These are phyloP conservation scores for Nemania diffusa DNA, from an alignment of 2,329 filamentous ascomycete genomes.

Conservation along the genomic window DNA sequence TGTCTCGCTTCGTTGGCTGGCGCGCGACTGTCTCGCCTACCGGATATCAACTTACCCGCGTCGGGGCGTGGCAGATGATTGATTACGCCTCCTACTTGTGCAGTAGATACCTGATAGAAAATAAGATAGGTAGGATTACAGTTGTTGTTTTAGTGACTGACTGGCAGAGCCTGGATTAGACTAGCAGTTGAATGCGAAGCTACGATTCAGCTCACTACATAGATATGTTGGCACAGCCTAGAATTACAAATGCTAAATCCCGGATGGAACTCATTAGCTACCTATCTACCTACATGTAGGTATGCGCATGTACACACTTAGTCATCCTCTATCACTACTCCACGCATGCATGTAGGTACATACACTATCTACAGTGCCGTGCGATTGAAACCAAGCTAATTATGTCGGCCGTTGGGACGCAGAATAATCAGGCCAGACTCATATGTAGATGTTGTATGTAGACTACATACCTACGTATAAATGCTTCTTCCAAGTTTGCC, in stretches of 20 bases:
- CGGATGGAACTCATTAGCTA: constrained; percentile 9
- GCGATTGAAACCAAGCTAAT: constrained; percentile 1
- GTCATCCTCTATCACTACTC: background rate
- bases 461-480: background rate
- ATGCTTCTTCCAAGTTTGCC: background rate
- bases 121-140: background rate
- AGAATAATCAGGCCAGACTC: background rate
- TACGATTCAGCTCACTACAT: constrained; percentile 5
- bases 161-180: background rate
- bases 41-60: constrained; percentile 29
- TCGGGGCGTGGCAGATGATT: constrained; percentile 6
- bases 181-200: background rate
- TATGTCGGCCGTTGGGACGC: constrained; percentile 3
- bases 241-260: constrained; percentile 22
- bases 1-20: background rate
- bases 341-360: background rate
- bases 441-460: too few species aligned
- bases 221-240: background rate
- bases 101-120: background rate
- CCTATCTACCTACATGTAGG: too few species aligned
- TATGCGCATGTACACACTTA: background rate
- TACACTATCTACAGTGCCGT: background rate
- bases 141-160: background rate
- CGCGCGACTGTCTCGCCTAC: constrained; percentile 33
- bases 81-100: background rate